A percentile compares a stretch with the other conserved stretches of the same genome.
These are phyloP conservation scores for Aspergillus transmontanensis DNA, from an alignment of 2,329 filamentous ascomycete genomes.

Conservation along the genomic window DNA sequence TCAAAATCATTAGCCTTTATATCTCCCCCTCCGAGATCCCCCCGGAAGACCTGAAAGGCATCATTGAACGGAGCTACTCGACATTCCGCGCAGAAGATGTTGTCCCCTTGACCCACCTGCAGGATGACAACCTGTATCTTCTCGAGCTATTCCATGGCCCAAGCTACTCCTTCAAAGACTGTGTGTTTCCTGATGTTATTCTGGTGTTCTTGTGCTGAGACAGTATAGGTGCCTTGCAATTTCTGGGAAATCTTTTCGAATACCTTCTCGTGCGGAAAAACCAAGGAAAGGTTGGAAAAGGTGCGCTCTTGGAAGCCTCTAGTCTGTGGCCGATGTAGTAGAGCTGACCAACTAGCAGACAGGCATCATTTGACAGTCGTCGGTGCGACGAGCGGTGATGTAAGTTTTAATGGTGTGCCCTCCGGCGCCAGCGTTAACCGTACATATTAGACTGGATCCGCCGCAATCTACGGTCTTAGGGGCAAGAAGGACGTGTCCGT, in stretches of 20 bases:
- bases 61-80: slow-evolving; percentile 82
- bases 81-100: slow-evolving; percentile 82
- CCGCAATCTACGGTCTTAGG: slow-evolving; percentile 90
- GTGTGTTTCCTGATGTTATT: not conserved
- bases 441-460: slow-evolving; percentile 70
- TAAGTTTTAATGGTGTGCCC: not conserved
- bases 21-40: slow-evolving; percentile 85
- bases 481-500: slow-evolving; percentile 97
- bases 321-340: not conserved
- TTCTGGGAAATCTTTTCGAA: slow-evolving; percentile 84
- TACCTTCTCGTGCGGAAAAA: slow-evolving; percentile 51
- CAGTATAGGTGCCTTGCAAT: slow-evolving; percentile 73
- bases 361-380: slow-evolving; percentile 83
- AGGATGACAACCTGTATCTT: slow-evolving; percentile 74
- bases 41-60: slow-evolving; percentile 72
- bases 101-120: slow-evolving; percentile 75
- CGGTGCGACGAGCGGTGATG: slow-evolving; percentile 78
- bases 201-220: not conserved
- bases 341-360: slow-evolving; percentile 38
- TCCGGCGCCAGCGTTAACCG: not conserved
- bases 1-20: slow-evolving; percentile 83
- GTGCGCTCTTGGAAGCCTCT: not conserved
- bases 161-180: slow-evolving; percentile 92
- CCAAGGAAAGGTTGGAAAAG: slow-evolving; percentile 42
- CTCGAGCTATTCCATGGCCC: slow-evolving; percentile 96